These are phyloP conservation scores for Clausena lansium DNA, from an alignment of 345 rosid genomes.

Conservation along the genomic window DNA sequence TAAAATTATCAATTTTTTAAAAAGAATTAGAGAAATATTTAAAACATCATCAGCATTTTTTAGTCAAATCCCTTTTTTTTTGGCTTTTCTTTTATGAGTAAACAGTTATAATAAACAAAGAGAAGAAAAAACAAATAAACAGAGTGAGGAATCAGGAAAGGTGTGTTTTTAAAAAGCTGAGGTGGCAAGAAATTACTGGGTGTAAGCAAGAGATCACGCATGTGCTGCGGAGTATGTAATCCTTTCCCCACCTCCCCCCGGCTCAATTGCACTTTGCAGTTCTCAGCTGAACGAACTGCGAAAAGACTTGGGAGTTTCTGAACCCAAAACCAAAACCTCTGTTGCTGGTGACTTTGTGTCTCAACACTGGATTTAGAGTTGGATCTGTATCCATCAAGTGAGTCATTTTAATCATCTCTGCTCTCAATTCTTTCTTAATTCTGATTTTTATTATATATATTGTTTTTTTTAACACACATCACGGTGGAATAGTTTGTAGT, in stretches of 20 bases:
- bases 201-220: neutral
- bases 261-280: neutral
- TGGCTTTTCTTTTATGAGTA: neutral
- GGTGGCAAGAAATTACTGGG: neutral
- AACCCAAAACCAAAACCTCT: neutral
- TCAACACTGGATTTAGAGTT: slow-evolving; percentile 1
- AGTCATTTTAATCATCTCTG: neutral
- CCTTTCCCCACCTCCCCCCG: too few relatives aligned
- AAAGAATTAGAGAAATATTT: too few relatives aligned
- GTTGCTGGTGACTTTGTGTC: neutral
- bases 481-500: neutral
- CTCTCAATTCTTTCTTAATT: too few relatives aligned
- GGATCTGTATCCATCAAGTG: slow-evolving; percentile 12
- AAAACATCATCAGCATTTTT: too few relatives aligned
- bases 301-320: neutral
- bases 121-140: neutral
- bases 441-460: too few relatives aligned
- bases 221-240: neutral
- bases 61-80: neutral
- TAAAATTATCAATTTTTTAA: too few relatives aligned
- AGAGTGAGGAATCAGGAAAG: neutral
- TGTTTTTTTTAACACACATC: neutral
- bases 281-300: neutral
- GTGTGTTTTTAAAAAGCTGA: neutral
- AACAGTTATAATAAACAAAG: neutral